These are phyloP conservation scores for Vitis hybrid DNA, from an alignment of 177 flowering plant genomes.

Conservation along the genomic window DNA sequence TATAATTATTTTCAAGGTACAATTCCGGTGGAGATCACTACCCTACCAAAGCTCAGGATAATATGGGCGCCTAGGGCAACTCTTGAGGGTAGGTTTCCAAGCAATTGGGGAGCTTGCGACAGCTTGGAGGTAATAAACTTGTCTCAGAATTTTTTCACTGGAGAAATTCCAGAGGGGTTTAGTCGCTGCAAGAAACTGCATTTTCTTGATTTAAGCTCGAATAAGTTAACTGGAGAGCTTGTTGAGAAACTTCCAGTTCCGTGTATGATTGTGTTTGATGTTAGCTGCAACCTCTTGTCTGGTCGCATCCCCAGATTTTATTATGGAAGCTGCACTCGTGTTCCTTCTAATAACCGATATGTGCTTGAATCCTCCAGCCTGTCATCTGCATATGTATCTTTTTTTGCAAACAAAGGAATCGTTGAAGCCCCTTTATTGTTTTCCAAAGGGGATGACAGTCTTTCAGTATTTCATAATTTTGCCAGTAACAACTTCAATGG, in stretches of 20 bases:
- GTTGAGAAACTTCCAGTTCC: constrained; percentile 54
- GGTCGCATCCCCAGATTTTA: constrained; percentile 63
- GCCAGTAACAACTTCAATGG: constrained; percentile 66
- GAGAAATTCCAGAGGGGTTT: constrained; percentile 45
- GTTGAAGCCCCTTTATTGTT: constrained; percentile 28
- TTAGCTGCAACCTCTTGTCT: constrained; percentile 55
- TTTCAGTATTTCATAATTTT: constrained; percentile 61
- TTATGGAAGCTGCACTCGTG: constrained; percentile 30
- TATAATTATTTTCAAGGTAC: constrained; percentile 70
- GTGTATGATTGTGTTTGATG: constrained; percentile 79
- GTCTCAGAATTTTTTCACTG: constrained; percentile 59
- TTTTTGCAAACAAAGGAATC: constrained; percentile 35
- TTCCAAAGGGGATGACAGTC: constrained; percentile 28
- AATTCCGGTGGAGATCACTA: constrained; percentile 53
- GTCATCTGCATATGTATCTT: constrained; percentile 46
- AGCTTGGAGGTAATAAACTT: constrained; percentile 79
- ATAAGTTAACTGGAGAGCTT: constrained; percentile 61
- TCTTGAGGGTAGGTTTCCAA: constrained; percentile 58
- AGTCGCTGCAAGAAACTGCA: constrained; percentile 57
- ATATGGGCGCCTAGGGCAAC: constrained; percentile 82
- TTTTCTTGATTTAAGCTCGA: constrained; percentile 68
- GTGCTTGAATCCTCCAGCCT: constrained; percentile 18
- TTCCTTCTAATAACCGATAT: constrained; percentile 20
- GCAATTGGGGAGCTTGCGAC: constrained; percentile 70
- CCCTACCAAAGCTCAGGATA: constrained; percentile 68